Conservation (phyloP, 257 asterid species). For the Voacanga thouarsii region DNA sequence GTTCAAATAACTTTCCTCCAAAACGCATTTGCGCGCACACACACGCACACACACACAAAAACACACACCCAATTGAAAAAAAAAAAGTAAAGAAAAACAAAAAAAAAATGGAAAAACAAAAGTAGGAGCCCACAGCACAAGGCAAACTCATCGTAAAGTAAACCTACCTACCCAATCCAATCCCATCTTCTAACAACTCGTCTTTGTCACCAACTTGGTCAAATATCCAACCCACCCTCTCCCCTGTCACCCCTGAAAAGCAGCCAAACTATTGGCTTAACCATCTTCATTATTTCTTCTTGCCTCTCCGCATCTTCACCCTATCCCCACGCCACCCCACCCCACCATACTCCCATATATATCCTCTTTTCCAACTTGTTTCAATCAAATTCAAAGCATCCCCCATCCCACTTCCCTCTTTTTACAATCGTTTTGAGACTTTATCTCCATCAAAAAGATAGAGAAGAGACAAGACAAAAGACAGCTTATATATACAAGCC, state of each 20-base stretch:
- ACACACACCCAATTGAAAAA: too few species aligned
- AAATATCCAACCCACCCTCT: slow-evolving; percentile 20
- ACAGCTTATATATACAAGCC: not conserved
- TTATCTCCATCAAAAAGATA: slow-evolving; percentile 15
- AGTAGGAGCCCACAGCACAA: slow-evolving; percentile 36
- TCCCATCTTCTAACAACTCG: slow-evolving; percentile 55
- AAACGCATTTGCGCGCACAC: too few species aligned
- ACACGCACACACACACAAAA: too few species aligned
- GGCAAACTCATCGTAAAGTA: slow-evolving; percentile 50
- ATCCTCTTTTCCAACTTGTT: slow-evolving; percentile 21
- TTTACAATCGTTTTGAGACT: slow-evolving; percentile 14
- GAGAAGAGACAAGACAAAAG: not conserved
- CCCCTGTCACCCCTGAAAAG: not conserved
- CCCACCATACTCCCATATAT: slow-evolving; percentile 16
- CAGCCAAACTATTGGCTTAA: slow-evolving; percentile 1
- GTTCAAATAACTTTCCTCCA: not conserved
- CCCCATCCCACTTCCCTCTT: not conserved
- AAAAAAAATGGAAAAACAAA: not conserved
- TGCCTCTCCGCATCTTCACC: not conserved
- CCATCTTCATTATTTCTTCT: not conserved
- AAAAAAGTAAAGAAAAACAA: not conserved
- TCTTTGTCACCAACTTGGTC: slow-evolving; percentile 74
- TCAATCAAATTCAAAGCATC: slow-evolving; percentile 18
- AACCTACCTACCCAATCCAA: slow-evolving; percentile 87
- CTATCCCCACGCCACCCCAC: not conserved